Percentiles rank a stretch among this genome's conserved stretches.
Conservation (phyloP, 2,329 filamentous ascomycete genomes). For the Lecanicillium sp. region DNA sequence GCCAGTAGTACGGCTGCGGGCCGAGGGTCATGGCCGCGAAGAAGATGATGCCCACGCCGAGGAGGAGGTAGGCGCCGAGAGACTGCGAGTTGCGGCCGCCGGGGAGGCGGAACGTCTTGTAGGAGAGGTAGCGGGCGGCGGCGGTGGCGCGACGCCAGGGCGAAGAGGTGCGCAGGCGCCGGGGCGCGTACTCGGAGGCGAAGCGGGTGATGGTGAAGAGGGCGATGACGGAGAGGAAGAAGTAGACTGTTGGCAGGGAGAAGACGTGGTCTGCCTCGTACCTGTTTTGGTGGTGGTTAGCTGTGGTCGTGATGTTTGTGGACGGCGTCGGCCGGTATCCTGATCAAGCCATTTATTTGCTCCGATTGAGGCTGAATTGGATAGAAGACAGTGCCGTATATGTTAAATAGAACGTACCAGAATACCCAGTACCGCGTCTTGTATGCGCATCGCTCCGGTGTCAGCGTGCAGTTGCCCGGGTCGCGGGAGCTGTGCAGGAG, state of each 20-base stretch:
- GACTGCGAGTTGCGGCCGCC: slow-evolving; percentile 33
- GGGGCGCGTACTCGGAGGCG: slow-evolving; percentile 20
- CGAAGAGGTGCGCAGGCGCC: slow-evolving; percentile 17
- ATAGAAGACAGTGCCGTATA: too few species aligned
- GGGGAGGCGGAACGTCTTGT: slow-evolving; percentile 15
- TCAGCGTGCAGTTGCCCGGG: slow-evolving; percentile 22
- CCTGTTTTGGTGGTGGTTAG: slow-evolving; percentile 11
- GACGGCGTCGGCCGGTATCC: too few species aligned
- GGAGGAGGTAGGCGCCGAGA: slow-evolving; percentile 33
- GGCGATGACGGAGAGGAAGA: slow-evolving; percentile 40
- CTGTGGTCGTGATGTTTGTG: too few species aligned
- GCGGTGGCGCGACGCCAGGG: slow-evolving; percentile 28
- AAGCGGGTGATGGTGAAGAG: slow-evolving; percentile 36
- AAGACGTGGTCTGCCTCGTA: slow-evolving; percentile 43
- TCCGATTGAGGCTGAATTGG: too few species aligned
- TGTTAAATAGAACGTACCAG: slow-evolving; percentile 24
- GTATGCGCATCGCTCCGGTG: slow-evolving; percentile 35
- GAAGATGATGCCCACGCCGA: slow-evolving; percentile 32
- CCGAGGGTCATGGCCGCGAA: slow-evolving; percentile 42
- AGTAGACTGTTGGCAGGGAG: slow-evolving; percentile 42
- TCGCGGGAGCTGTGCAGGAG: slow-evolving; percentile 11
- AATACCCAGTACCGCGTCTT: slow-evolving; percentile 38
- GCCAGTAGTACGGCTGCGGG: slow-evolving; percentile 50
- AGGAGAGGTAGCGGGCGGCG: slow-evolving; percentile 13
- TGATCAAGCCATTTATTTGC: too few species aligned